Percentiles rank a stretch among this genome's conserved stretches.
phyloP scores from a whole-genome alignment of 1,284 basidiomycete genomes.

The Trichosporon faecale region DNA sequence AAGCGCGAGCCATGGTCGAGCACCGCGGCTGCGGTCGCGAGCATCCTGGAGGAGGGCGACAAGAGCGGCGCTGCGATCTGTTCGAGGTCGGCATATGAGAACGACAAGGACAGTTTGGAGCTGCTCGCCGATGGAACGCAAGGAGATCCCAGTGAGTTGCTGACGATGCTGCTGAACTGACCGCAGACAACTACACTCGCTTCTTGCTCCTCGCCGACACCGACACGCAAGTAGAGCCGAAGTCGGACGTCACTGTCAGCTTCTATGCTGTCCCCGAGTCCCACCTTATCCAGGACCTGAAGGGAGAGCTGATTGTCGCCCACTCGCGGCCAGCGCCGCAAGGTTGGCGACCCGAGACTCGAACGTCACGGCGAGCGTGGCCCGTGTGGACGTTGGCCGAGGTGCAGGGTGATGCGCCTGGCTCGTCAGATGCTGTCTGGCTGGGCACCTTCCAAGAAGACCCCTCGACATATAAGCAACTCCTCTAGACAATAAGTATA shows the following conservation, averaged over 20 bases:
- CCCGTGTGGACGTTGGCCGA: background rate
- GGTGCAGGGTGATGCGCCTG: background rate
- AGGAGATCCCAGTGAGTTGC: constrained; percentile 19
- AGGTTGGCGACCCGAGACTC: background rate
- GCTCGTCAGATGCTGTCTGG: background rate
- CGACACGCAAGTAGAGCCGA: background rate
- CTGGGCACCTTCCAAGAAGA: background rate
- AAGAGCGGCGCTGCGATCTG: constrained; percentile 46
- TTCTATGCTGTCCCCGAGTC: background rate
- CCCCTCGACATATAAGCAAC: background rate
- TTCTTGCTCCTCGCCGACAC: constrained; percentile 42
- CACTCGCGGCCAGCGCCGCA: background rate
- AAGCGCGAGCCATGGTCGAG: constrained; percentile 34
- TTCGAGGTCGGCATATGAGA: constrained; percentile 35
- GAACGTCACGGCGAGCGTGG: background rate
- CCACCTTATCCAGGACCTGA: background rate
- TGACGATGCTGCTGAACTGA: background rate
- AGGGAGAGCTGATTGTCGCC: background rate
- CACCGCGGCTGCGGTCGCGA: constrained; percentile 44
- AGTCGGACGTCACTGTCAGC: background rate
- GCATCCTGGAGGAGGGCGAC: constrained; percentile 26
- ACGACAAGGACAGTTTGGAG: constrained; percentile 33
- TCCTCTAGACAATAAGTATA: background rate
- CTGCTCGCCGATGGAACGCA: constrained; percentile 45
- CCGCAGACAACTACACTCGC: constrained; percentile 49